Evolutionary conservation across 805 yeast species (phyloP).

Genomic region (Myxozyma melibiosi): DNA sequence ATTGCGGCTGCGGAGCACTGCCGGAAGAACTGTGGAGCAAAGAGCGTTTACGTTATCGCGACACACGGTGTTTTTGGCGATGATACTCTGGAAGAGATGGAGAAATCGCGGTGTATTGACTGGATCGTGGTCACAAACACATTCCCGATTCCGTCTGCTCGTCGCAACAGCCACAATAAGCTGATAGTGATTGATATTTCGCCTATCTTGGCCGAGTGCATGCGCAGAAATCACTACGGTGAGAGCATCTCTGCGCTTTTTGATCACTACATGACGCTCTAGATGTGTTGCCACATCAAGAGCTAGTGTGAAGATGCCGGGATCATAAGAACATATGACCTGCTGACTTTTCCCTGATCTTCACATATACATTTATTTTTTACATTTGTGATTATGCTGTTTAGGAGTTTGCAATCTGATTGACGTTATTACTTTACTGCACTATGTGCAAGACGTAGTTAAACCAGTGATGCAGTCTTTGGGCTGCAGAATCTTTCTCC

Average conservation of each 20-base stretch:
- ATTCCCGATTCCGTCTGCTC: constrained; percentile 77
- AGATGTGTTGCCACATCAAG: neutral
- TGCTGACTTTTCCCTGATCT: no score
- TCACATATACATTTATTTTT: no score
- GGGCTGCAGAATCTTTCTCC: constrained; percentile 31
- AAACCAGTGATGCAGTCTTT: constrained; percentile 35
- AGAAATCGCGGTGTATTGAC: constrained; percentile 79
- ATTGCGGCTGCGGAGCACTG: constrained; percentile 98
- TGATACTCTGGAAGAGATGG: constrained; percentile 77
- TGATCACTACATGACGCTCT: constrained; percentile 12
- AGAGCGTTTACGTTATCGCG: constrained; percentile 83
- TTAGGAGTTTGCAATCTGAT: constrained; percentile 3
- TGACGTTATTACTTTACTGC: neutral
- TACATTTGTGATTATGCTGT: neutral
- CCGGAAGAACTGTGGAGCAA: constrained; percentile 94
- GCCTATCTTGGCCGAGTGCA: constrained; percentile 95
- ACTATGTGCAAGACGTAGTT: neutral
- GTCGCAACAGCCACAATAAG: constrained; percentile 59
- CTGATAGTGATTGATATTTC: constrained; percentile 89
- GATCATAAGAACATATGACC: no score
- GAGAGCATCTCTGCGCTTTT: constrained; percentile 30
- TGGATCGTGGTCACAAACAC: constrained; percentile 90
- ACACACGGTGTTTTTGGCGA: constrained; percentile 95
- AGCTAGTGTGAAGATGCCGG: neutral
- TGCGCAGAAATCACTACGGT: constrained; percentile 94